These are phyloP conservation scores for Lactarius quietus DNA, from an alignment of 768 basidiomycete genomes.

Conservation along the genomic window DNA sequence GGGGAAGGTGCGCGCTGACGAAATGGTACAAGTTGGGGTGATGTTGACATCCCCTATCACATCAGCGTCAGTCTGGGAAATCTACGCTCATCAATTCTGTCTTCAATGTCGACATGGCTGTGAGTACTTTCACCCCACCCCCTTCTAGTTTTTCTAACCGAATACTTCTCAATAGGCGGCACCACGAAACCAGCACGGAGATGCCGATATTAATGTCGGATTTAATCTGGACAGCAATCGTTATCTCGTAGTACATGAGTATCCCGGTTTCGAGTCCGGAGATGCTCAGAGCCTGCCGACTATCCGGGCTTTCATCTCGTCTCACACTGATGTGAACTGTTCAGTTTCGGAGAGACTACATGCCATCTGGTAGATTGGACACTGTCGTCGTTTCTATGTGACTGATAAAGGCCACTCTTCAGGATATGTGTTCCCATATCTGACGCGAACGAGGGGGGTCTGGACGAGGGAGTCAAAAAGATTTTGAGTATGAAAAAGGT, in stretches of 20 bases:
- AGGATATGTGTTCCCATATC: slow-evolving; percentile 14
- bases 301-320: background rate
- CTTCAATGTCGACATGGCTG: slow-evolving; percentile 12
- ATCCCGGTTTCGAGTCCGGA: background rate
- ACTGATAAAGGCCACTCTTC: background rate
- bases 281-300: background rate
- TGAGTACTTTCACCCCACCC: background rate
- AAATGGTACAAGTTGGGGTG: no score
- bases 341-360: slow-evolving; percentile 7
- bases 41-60: background rate
- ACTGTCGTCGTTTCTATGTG: background rate
- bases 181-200: background rate
- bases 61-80: slow-evolving; percentile 12
- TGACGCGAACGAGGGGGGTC: background rate
- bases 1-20: slow-evolving; percentile 5
- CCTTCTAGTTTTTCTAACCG: background rate
- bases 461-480: background rate
- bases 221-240: background rate
- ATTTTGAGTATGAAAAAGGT: slow-evolving; percentile 7
- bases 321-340: background rate
- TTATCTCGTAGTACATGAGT: background rate
- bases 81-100: slow-evolving; percentile 6
- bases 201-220: background rate
- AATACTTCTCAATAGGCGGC: background rate
- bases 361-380: slow-evolving; percentile 11